These are phyloP conservation scores for Amanita brunnescens DNA, from an alignment of 768 basidiomycete genomes.

Conservation along the genomic window DNA sequence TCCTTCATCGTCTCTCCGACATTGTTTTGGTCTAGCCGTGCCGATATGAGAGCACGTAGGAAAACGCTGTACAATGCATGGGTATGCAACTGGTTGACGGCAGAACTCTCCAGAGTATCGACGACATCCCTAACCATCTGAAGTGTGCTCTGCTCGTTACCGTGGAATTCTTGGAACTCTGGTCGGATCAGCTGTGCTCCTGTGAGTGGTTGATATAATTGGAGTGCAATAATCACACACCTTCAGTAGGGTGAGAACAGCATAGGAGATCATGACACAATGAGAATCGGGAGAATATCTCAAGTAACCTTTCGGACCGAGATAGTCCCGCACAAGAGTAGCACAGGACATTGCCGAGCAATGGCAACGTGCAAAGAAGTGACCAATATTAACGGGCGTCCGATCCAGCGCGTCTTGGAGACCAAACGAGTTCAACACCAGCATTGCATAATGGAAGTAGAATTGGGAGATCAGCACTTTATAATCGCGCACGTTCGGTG, in stretches of 20 bases:
- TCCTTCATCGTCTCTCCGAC: slow-evolving; percentile 5
- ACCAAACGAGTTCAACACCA: slow-evolving; percentile 93
- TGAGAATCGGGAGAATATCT: slow-evolving; percentile 85
- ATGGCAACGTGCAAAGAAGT: slow-evolving; percentile 80
- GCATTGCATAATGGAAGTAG: slow-evolving; percentile 77
- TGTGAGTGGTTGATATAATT: slow-evolving; percentile 1
- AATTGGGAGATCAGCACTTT: slow-evolving; percentile 51
- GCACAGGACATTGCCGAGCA: slow-evolving; percentile 64
- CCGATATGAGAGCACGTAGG: slow-evolving; percentile 67
- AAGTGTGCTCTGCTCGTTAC: slow-evolving; percentile 65
- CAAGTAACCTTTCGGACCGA: slow-evolving; percentile 69
- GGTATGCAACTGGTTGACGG: slow-evolving; percentile 76
- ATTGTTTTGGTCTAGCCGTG: slow-evolving; percentile 27
- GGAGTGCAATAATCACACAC: slow-evolving; percentile 28
- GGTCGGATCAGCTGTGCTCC: slow-evolving; percentile 63
- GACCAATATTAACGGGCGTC: slow-evolving; percentile 59
- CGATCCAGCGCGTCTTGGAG: slow-evolving; percentile 92
- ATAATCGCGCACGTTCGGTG: slow-evolving; percentile 28
- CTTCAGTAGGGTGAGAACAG: slow-evolving; percentile 87
- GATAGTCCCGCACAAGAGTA: slow-evolving; percentile 63
- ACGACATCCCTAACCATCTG: slow-evolving; percentile 74
- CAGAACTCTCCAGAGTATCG: slow-evolving; percentile 64
- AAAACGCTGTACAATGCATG: slow-evolving; percentile 85
- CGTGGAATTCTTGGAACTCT: slow-evolving; percentile 70
- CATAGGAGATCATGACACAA: slow-evolving; percentile 90